phyloP scores from a whole-genome alignment of 805 yeast species.

The Monosporozyma solicola region DNA sequence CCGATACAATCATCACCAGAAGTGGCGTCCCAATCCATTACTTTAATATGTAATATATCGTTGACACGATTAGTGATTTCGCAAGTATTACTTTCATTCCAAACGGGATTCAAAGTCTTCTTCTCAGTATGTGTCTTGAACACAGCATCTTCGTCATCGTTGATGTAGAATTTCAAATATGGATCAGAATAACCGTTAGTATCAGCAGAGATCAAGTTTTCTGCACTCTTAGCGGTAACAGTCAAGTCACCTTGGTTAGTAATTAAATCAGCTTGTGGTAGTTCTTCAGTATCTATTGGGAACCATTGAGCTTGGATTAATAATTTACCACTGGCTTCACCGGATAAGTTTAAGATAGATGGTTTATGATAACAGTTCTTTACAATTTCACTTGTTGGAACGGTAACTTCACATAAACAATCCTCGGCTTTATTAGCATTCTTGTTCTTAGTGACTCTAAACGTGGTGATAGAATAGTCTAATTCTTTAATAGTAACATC shows the following conservation, averaged over 20 bases:
- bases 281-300: conserved; percentile 51
- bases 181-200: conserved; percentile 93
- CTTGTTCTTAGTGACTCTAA: conserved; percentile 52
- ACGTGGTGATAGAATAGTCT: conserved; percentile 56
- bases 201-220: conserved; percentile 74
- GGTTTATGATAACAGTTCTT: conserved; percentile 58
- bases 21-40: conserved; percentile 91
- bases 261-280: conserved; percentile 69
- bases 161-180: conserved; percentile 57
- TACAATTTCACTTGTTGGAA: conserved; percentile 60
- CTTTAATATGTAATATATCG: conserved; percentile 46
- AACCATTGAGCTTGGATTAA: conserved; percentile 64
- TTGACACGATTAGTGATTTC: conserved; percentile 54
- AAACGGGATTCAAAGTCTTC: conserved; percentile 83
- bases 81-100: conserved; percentile 63
- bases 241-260: conserved; percentile 65
- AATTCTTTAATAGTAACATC: conserved; percentile 73
- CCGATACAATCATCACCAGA: conserved; percentile 80
- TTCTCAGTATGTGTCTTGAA: conserved; percentile 73
- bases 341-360: conserved; percentile 44
- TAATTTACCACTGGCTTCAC: conserved; percentile 44
- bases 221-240: conserved; percentile 55
- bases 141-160: conserved; percentile 48
- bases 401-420: conserved; percentile 48
- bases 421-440: conserved; percentile 48